Evolutionary conservation across 2,329 filamentous ascomycete genomes (phyloP).

Genomic region (Fusarium protoensiforme): DNA sequence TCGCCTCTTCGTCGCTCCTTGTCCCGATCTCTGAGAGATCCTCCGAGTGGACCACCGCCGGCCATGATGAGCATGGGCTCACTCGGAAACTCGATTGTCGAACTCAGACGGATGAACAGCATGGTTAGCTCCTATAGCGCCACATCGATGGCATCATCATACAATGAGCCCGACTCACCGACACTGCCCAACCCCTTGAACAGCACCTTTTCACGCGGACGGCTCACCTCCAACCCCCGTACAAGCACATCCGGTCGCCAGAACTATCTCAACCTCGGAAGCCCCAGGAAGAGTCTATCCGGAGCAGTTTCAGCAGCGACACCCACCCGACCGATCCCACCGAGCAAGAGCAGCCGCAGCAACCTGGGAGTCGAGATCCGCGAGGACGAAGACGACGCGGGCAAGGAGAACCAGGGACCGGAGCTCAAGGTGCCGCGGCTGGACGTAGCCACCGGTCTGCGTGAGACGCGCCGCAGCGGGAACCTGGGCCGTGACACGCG

Average conservation of each 20-base stretch:
- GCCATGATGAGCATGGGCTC: conserved; percentile 20
- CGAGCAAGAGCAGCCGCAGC: conserved; percentile 25
- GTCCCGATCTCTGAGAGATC: conserved; percentile 26
- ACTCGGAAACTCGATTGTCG: conserved; percentile 58
- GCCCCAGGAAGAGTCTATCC: conserved; percentile 32
- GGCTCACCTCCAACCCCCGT: conserved; percentile 39
- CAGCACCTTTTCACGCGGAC: conserved; percentile 52
- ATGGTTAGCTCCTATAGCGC: conserved; percentile 58
- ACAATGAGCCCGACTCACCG: conserved; percentile 49
- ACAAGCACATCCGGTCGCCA: conserved; percentile 51
- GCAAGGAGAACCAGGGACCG: conserved; percentile 45
- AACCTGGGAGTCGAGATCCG: conserved; percentile 30
- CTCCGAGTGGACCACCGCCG: conserved; percentile 8
- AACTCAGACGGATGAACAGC: conserved; percentile 69
- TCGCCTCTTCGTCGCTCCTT: conserved; percentile 37
- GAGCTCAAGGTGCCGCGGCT: conserved; percentile 22
- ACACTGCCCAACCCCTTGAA: conserved; percentile 54
- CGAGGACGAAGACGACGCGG: conserved; percentile 35
- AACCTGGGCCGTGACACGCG: conserved; percentile 36
- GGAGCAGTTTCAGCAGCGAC: background rate
- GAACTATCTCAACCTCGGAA: conserved; percentile 61
- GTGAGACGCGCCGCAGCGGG: conserved; percentile 29
- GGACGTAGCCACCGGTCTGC: conserved; percentile 22
- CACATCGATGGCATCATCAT: conserved; percentile 49
- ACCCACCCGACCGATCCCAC: conserved; percentile 3